Percentiles rank a stretch among this genome's conserved stretches.
phyloP scores from a whole-genome alignment of 805 yeast species.

The Groenewaldozyma salmanticensis region DNA sequence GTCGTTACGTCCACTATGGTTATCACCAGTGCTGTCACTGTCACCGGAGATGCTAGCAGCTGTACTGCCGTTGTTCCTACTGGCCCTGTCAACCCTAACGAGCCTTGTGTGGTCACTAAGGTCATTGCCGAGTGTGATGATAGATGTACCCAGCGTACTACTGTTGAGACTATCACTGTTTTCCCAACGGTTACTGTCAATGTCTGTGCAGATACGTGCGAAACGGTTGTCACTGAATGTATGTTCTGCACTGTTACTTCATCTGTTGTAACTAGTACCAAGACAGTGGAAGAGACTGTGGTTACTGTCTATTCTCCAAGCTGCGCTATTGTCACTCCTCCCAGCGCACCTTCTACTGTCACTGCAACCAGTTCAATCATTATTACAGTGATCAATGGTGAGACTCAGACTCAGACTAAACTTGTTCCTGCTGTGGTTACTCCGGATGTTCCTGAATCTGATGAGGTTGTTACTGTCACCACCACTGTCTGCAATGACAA shows the following conservation, averaged over 20 bases:
- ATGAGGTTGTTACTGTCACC: background rate
- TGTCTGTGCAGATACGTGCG: constrained; percentile 3
- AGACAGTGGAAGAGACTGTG: background rate
- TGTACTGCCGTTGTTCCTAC: constrained; percentile 4
- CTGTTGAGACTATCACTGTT: constrained; percentile 2
- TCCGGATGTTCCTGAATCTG: background rate
- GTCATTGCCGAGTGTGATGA: constrained; percentile 7
- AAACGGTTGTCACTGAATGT: constrained; percentile 4
- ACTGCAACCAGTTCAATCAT: constrained; percentile 2
- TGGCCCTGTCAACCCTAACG: constrained; percentile 5
- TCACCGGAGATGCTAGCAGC: background rate
- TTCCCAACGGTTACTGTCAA: constrained; percentile 9
- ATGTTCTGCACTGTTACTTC: constrained; percentile 8
- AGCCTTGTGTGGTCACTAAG: constrained; percentile 2
- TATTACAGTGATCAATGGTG: background rate
- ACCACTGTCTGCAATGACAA: too few species aligned
- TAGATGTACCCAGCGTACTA: constrained; percentile 4
- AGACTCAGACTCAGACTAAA: background rate
- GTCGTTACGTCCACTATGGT: background rate
- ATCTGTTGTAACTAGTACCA: constrained; percentile 1
- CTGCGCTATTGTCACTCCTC: constrained; percentile 3
- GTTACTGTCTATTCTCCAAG: constrained; percentile 8
- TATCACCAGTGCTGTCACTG: constrained; percentile 2
- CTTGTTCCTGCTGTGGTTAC: background rate
- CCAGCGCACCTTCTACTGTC: constrained; percentile 4